These are phyloP conservation scores for Fraxinus ornus DNA, from an alignment of 305 asterid species.

Conservation along the genomic window DNA sequence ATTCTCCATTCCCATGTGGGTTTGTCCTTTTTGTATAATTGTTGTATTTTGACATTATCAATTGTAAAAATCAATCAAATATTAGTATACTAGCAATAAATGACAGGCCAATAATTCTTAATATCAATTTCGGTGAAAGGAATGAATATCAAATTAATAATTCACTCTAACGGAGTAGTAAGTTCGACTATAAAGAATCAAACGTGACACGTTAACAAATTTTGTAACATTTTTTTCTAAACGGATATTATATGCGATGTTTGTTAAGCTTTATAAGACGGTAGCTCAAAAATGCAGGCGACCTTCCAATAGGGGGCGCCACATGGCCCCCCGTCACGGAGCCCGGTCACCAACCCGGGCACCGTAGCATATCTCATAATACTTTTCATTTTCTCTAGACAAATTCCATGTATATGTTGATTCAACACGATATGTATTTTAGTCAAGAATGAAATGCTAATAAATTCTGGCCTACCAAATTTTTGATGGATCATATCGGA, in stretches of 20 bases:
- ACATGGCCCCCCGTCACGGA: no score
- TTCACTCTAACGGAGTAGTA: neutral
- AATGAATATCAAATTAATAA: neutral
- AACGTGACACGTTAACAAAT: neutral
- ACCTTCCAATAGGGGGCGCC: no score
- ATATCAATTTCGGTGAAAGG: neutral
- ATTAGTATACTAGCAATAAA: neutral
- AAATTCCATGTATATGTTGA: neutral
- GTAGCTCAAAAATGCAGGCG: neutral
- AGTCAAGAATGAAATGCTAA: neutral
- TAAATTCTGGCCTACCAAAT: neutral
- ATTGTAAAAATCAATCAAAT: neutral
- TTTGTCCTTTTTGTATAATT: neutral
- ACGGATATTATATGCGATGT: neutral
- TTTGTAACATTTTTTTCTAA: neutral
- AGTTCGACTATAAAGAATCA: neutral
- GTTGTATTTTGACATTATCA: neutral
- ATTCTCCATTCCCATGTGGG: neutral
- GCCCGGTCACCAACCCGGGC: no score
- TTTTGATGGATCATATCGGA: neutral
- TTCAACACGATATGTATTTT: neutral
- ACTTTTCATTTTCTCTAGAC: neutral
- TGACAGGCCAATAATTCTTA: neutral
- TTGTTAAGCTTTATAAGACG: neutral
- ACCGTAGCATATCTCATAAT: no score